These are phyloP conservation scores for Acanthochlamys bracteata DNA, from an alignment of 106 monocot species.

Conservation along the genomic window DNA sequence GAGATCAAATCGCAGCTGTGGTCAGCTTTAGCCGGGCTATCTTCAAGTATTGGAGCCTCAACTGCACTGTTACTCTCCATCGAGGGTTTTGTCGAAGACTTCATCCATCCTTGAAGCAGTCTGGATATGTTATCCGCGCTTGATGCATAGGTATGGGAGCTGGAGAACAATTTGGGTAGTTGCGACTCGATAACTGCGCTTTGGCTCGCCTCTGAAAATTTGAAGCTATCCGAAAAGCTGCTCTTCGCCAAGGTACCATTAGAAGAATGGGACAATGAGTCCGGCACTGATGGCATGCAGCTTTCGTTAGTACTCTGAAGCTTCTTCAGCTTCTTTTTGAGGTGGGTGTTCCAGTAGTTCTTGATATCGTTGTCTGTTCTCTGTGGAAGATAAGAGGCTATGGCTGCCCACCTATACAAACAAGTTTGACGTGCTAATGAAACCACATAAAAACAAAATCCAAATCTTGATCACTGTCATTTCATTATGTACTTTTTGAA, in stretches of 20 bases:
- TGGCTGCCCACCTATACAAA: slow-evolving; percentile 20
- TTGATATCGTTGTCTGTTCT: slow-evolving; percentile 36
- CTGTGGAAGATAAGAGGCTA: slow-evolving; percentile 31
- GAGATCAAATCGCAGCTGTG: not conserved
- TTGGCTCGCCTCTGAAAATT: too few relatives aligned
- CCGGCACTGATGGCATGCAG: not conserved
- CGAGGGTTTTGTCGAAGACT: slow-evolving; percentile 13
- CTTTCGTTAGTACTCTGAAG: not conserved
- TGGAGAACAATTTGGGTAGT: not conserved
- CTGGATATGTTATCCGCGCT: slow-evolving; percentile 42
- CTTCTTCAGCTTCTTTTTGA: slow-evolving; percentile 26
- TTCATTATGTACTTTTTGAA: not conserved
- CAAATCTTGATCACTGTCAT: not conserved
- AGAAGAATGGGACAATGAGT: not conserved
- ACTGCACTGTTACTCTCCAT: not conserved
- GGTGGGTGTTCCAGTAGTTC: slow-evolving; percentile 34
- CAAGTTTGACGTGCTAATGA: not conserved
- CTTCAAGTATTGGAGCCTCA: not conserved
- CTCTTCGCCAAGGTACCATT: not conserved
- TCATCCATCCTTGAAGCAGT: slow-evolving; percentile 45
- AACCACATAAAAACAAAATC: not conserved
- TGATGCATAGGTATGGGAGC: slow-evolving; percentile 19
- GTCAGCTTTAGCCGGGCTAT: not conserved
- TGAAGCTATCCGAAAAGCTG: too few relatives aligned
- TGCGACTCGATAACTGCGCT: not conserved